Evolutionary conservation across 2,329 filamentous ascomycete genomes (phyloP).

Genomic region (Lojkania enalia): DNA sequence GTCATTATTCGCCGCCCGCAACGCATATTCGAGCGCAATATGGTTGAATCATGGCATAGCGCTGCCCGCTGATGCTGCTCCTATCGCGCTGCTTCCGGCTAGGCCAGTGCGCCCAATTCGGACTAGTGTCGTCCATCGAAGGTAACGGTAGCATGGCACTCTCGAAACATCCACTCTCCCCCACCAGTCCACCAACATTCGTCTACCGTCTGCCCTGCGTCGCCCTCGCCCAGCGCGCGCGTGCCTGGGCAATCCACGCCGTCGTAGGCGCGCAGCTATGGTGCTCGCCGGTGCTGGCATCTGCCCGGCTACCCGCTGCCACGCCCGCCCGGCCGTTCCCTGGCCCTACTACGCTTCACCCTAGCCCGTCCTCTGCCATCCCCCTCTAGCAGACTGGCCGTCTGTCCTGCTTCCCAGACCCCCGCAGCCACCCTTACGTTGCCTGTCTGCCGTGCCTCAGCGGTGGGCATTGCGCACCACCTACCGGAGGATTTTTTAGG

Average conservation of each 20-base stretch:
- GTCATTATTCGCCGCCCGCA: neutral
- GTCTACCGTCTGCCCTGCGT: slow-evolving; percentile 31
- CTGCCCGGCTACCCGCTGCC: neutral
- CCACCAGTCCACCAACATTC: slow-evolving; percentile 25
- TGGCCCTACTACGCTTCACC: slow-evolving; percentile 7
- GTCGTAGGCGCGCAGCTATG: neutral
- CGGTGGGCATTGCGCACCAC: slow-evolving; percentile 26
- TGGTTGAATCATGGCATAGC: slow-evolving; percentile 32
- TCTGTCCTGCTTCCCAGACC: slow-evolving; percentile 10
- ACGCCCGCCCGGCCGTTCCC: slow-evolving; percentile 4
- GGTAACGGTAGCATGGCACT: slow-evolving; percentile 39
- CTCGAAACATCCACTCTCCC: slow-evolving; percentile 30
- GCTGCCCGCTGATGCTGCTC: slow-evolving; percentile 18
- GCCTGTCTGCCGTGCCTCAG: slow-evolving; percentile 34
- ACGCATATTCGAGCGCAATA: slow-evolving; percentile 15
- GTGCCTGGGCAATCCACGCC: neutral
- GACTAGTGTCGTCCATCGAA: slow-evolving; percentile 28
- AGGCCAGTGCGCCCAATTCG: slow-evolving; percentile 1
- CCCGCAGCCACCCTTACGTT: slow-evolving; percentile 35
- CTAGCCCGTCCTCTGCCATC: neutral
- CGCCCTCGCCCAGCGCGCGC: neutral
- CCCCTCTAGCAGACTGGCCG: too few species aligned
- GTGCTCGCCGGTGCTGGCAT: too few species aligned
- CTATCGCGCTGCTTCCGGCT: slow-evolving; percentile 12
- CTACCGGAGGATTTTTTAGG: slow-evolving; percentile 35